Conservation (phyloP, 306 rosid species). For the Styphnolobium japonicum region DNA sequence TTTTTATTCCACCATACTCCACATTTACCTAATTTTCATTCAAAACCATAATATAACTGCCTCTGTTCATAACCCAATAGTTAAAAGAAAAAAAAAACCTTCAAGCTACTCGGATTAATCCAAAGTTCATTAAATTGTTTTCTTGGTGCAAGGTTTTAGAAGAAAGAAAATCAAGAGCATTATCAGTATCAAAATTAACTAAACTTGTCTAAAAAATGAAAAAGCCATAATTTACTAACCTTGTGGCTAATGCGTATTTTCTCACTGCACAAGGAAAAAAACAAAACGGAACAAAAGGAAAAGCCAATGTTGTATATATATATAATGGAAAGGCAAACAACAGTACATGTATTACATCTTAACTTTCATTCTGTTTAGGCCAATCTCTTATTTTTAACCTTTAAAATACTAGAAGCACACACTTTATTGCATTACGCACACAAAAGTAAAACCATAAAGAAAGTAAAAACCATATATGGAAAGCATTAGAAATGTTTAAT, state of each 20-base stretch:
- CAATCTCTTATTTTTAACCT: no score
- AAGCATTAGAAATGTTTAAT: no score
- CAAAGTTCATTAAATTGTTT: neutral
- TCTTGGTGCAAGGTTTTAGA: neutral
- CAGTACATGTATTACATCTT: no score
- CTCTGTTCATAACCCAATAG: neutral
- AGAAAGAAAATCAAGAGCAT: neutral
- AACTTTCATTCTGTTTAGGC: no score
- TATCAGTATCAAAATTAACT: neutral
- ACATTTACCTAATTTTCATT: constrained; percentile 44
- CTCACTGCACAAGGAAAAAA: constrained; percentile 60
- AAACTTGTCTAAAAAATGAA: neutral
- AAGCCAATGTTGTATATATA: no score
- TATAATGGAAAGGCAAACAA: no score
- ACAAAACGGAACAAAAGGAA: no score
- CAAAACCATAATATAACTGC: neutral
- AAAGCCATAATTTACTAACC: constrained; percentile 50
- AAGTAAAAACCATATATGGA: no score
- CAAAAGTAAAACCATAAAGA: no score
- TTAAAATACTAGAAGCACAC: no score
- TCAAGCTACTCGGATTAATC: neutral
- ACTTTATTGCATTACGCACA: no score
- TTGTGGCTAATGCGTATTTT: constrained; percentile 66
- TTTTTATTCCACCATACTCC: constrained; percentile 73
- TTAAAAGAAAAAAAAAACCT: no score